Evolutionary conservation across 352 stramenopile genomes (phyloP).

Genomic region (Globisporangium takayamanum): DNA sequence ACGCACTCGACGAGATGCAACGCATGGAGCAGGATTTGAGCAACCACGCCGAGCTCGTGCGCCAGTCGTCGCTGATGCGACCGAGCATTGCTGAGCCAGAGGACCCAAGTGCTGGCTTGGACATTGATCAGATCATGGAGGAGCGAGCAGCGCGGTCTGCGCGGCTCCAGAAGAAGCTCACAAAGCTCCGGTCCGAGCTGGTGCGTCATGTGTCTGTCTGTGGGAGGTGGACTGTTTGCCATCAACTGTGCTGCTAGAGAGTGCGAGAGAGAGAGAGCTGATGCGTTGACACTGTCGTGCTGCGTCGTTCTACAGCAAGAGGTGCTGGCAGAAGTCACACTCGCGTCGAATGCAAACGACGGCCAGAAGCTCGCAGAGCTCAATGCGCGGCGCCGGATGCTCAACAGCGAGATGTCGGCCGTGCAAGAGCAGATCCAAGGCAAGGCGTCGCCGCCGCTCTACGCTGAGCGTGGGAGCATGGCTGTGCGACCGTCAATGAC

Average conservation of each 20-base stretch:
- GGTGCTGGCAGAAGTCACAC: conserved; percentile 51
- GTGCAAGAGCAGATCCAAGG: conserved; percentile 39
- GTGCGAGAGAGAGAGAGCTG: background rate
- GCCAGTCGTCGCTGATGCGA: conserved; percentile 27
- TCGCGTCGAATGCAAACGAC: conserved; percentile 51
- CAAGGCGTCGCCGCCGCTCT: conserved; percentile 20
- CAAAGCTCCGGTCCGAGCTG: conserved; percentile 36
- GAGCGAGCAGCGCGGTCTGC: conserved; percentile 28
- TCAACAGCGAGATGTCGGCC: conserved; percentile 73
- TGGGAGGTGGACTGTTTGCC: background rate
- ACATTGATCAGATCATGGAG: conserved; percentile 47
- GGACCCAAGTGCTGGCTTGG: conserved; percentile 13
- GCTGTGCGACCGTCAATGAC: conserved; percentile 27
- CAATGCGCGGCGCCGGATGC: conserved; percentile 40
- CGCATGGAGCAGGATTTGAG: conserved; percentile 61
- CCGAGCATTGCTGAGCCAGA: conserved; percentile 12
- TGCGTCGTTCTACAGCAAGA: conserved; percentile 35
- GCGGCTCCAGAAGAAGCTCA: conserved; percentile 39
- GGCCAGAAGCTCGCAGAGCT: conserved; percentile 35
- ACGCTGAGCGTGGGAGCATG: conserved; percentile 19
- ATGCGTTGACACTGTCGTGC: background rate
- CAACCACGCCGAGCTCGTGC: conserved; percentile 11
- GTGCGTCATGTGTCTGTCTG: conserved; percentile 11
- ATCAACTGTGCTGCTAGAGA: background rate
- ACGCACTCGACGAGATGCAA: conserved; percentile 63